Evolutionary conservation across 129 eudicot species (phyloP).

Genomic region (Sambucus nigra): DNA sequence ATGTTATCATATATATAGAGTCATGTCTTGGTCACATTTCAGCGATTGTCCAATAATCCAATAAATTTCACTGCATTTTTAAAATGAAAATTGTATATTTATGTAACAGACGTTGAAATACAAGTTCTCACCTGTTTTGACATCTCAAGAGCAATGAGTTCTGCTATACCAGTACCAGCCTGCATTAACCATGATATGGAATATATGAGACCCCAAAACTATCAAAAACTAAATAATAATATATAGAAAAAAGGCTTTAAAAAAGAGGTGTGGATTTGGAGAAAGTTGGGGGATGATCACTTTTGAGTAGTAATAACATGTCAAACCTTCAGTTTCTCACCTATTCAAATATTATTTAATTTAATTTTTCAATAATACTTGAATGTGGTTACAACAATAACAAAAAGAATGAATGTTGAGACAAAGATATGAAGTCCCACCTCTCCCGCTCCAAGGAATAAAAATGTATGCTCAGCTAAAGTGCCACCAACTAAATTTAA

Average conservation of each 20-base stretch:
- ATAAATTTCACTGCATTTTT: too few species aligned
- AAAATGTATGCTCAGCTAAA: constrained; percentile 72
- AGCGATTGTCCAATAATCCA: too few species aligned
- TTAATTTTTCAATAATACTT: neutral
- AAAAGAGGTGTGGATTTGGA: too few species aligned
- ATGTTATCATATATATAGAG: too few species aligned
- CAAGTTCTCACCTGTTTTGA: constrained; percentile 72
- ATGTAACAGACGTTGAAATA: too few species aligned
- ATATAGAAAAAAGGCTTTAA: neutral
- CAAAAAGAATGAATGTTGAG: neutral
- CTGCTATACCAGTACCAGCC: constrained; percentile 99
- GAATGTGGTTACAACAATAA: neutral
- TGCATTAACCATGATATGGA: constrained; percentile 41
- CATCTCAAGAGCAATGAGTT: constrained; percentile 94
- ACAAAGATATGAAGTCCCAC: constrained; percentile 20
- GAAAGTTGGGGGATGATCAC: too few species aligned
- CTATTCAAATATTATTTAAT: too few species aligned
- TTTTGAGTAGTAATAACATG: too few species aligned
- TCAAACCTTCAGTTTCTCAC: too few species aligned
- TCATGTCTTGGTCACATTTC: too few species aligned
- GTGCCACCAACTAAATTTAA: constrained; percentile 73
- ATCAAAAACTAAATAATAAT: neutral
- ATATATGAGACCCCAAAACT: too few species aligned
- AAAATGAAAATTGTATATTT: too few species aligned
- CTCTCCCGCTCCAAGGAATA: constrained; percentile 99